Evolutionary conservation across 768 basidiomycete genomes (phyloP).

Genomic region (Tulasnella sp.): DNA sequence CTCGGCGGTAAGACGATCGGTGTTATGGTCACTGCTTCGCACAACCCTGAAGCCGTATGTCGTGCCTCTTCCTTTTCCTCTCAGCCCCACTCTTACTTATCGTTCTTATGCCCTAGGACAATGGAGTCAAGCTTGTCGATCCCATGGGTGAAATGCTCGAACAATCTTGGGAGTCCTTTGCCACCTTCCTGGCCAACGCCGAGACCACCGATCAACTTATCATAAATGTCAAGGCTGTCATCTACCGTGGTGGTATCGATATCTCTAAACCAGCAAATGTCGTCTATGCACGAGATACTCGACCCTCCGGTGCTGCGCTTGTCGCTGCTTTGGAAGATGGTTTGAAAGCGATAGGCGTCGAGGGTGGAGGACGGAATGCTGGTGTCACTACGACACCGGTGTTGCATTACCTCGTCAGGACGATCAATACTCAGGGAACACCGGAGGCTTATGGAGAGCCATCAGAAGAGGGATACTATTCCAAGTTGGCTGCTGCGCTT

Average conservation of each 20-base stretch:
- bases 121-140: conserved; percentile 97
- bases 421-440: conserved; percentile 81
- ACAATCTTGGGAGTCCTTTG: conserved; percentile 83
- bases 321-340: conserved; percentile 79
- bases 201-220: conserved; percentile 69
- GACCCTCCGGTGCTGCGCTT: conserved; percentile 76
- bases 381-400: conserved; percentile 92
- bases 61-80: neutral
- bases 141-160: conserved; percentile 97
- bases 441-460: conserved; percentile 75
- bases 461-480: conserved; percentile 75
- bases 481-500: conserved; percentile 77
- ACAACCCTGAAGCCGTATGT: conserved; percentile 90
- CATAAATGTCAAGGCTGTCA: conserved; percentile 55
- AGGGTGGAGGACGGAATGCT: conserved; percentile 54
- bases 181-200: conserved; percentile 83
- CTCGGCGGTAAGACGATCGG: conserved; percentile 90
- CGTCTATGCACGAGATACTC: conserved; percentile 89
- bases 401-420: conserved; percentile 88
- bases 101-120: conserved; percentile 59
- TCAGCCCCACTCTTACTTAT: neutral
- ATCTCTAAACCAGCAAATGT: conserved; percentile 72
- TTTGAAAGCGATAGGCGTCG: conserved; percentile 64
- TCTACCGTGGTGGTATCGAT: conserved; percentile 68
- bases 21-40: conserved; percentile 99